Evolutionary conservation across 192 early-diverging fungal species (phyloP), one percentile per base, ranked within the genome.

Genomic region (Phycomyces blakesleeanus): DNA sequence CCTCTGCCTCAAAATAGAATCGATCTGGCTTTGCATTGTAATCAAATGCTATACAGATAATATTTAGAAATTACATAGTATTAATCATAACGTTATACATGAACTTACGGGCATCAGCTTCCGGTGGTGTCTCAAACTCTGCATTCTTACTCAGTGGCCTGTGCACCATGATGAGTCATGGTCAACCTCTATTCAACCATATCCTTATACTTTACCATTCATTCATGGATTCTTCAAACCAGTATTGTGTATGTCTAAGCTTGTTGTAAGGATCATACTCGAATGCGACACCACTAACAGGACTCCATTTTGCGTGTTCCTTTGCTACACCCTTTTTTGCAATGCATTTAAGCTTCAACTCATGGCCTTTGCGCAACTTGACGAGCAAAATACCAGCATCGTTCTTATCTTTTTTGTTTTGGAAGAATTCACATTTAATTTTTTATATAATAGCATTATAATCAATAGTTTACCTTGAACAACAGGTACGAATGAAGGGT

Each of bases 231-330:
- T 94, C 88, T 64, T 98, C 96, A 68, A 88, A 83, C 96, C 96
- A 98, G 69, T 94, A 96, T 22, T 85, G 82, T 24, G 94, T 88
- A 59, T 98, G 94, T 41, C 90, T 74, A 50, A 98, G 68, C 58
- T 85, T 89, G 79, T 98, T 98, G 76, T 96, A 88, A 51, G 96
- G 96, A 64, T 98, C 96, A 60, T 98, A 98, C 59, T 98, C 96
- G 71, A 98, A 97, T 5, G 86, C 83, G 12, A 97, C 83, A 8
- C 89, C 94, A 59, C 86, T 81, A 54, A 89, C 89, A 38, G 96
- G 95, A 52, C 87, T 88, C 96, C 96, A 98, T 67, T 98, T 98
- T 24, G 96, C 93, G 69, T 97, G 95, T 64, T 97, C 95, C 74
- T 98, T 98, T 26, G 90, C 93, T 22, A 93, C 94, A 12, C 96